Conservation (phyloP, 371 early-diverging fungal genomes). For the Amoeboaphelidium protococcarum region DNA sequence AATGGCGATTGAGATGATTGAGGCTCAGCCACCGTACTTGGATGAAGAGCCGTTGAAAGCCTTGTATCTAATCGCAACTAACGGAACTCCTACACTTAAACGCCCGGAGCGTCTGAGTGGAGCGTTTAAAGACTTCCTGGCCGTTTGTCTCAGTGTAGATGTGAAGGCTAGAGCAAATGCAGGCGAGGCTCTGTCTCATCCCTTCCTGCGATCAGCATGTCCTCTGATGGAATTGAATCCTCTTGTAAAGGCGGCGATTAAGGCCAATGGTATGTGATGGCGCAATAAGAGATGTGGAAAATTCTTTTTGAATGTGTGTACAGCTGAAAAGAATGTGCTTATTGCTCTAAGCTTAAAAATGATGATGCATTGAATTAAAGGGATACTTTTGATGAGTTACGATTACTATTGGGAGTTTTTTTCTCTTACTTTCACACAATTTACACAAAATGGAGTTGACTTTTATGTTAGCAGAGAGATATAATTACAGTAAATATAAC, state of each 20-base stretch:
- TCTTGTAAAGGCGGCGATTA: neutral
- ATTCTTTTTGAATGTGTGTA: no score
- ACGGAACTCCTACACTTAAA: conserved; percentile 57
- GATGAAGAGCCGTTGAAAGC: conserved; percentile 4
- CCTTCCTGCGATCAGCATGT: neutral
- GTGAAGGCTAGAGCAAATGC: conserved; percentile 56
- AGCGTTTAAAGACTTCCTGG: conserved; percentile 64
- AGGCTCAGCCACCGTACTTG: conserved; percentile 10
- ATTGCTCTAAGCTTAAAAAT: no score
- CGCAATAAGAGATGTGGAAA: no score
- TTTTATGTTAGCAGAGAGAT: no score
- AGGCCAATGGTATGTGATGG: neutral
- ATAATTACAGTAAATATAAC: no score
- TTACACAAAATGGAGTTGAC: no score
- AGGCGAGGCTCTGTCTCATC: conserved; percentile 31
- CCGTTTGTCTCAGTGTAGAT: conserved; percentile 67
- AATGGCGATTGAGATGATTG: conserved; percentile 13
- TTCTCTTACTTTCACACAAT: no score
- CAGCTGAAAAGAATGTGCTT: no score
- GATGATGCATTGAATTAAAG: no score
- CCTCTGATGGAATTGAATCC: neutral
- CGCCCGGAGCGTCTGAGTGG: conserved; percentile 48
- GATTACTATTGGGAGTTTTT: no score
- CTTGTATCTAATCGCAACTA: conserved; percentile 2
- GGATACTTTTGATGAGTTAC: no score